Evolutionary conservation across 2,329 filamentous ascomycete genomes (phyloP).

Genomic region (Alternaria viburni): DNA sequence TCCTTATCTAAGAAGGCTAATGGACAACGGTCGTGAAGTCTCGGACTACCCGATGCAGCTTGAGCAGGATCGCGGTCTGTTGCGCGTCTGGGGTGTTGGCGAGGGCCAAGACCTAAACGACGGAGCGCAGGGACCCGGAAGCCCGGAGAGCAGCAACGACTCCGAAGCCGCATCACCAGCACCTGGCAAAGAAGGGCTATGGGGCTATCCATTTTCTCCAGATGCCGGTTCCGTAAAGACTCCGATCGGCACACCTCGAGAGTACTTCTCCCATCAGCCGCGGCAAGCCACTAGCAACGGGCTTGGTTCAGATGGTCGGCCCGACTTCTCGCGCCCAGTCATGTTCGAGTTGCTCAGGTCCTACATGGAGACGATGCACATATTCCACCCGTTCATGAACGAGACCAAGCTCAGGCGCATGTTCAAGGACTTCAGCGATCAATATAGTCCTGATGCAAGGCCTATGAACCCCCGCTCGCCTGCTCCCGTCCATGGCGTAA

Average conservation of each 20-base stretch:
- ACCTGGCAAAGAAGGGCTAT: conserved; percentile 55
- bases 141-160: conserved; percentile 45
- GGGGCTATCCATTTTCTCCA: conserved; percentile 56
- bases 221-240: conserved; percentile 39
- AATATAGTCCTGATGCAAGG: conserved; percentile 42
- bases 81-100: conserved; percentile 79
- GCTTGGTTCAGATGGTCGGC: conserved; percentile 58
- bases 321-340: conserved; percentile 61
- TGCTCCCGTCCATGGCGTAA: conserved; percentile 22
- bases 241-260: conserved; percentile 27
- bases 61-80: conserved; percentile 74
- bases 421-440: conserved; percentile 55
- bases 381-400: conserved; percentile 69
- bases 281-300: conserved; percentile 49
- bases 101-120: conserved; percentile 71
- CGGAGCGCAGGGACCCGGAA: conserved; percentile 47
- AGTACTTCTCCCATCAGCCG: conserved; percentile 33
- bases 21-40: conserved; percentile 67
- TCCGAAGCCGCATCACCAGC: conserved; percentile 50
- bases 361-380: conserved; percentile 67
- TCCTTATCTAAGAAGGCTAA: conserved; percentile 64
- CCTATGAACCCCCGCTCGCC: conserved; percentile 31
- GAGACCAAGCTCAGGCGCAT: conserved; percentile 58
- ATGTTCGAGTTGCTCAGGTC: conserved; percentile 59
- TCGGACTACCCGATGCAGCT: conserved; percentile 74